A percentile compares a stretch with the other conserved stretches of the same genome.
These are phyloP conservation scores for Bacterosira constricta DNA, from an alignment of 108 stramenopile genomes.

Conservation along the genomic window DNA sequence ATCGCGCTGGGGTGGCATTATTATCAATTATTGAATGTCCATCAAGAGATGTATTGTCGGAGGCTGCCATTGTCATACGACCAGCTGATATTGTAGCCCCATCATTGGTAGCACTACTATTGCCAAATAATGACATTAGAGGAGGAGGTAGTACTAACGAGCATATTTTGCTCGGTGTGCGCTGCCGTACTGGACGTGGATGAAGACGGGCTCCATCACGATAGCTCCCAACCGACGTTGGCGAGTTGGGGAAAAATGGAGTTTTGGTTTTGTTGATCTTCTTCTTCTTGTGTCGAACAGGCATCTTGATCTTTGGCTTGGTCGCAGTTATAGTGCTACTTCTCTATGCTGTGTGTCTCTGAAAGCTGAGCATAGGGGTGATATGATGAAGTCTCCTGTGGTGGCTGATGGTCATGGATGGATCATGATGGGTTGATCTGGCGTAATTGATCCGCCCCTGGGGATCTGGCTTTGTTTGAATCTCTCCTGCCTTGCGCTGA, in stretches of 20 bases:
- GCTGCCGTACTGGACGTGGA: slow-evolving; percentile 14
- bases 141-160: slow-evolving; percentile 32
- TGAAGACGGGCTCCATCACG: slow-evolving; percentile 3
- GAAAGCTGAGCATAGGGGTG: no score
- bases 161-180: slow-evolving; percentile 40
- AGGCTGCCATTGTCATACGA: not conserved
- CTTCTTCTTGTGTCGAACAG: not conserved
- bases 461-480: no score
- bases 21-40: slow-evolving; percentile 2
- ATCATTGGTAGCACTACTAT: not conserved
- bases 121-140: slow-evolving; percentile 19
- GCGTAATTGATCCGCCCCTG: no score
- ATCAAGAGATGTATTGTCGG: slow-evolving; percentile 10
- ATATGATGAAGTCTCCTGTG: no score
- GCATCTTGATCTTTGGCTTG: no score
- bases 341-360: no score
- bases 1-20: not conserved
- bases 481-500: no score
- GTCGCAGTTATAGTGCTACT: no score
- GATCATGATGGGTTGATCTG: no score
- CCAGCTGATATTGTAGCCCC: not conserved
- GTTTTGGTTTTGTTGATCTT: not conserved
- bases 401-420: no score
- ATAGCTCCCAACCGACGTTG: slow-evolving; percentile 17
- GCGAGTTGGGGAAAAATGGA: slow-evolving; percentile 26